These are phyloP conservation scores for Tetracladium setigerum DNA, from an alignment of 495 filamentous ascomycete species.

Conservation along the genomic window DNA sequence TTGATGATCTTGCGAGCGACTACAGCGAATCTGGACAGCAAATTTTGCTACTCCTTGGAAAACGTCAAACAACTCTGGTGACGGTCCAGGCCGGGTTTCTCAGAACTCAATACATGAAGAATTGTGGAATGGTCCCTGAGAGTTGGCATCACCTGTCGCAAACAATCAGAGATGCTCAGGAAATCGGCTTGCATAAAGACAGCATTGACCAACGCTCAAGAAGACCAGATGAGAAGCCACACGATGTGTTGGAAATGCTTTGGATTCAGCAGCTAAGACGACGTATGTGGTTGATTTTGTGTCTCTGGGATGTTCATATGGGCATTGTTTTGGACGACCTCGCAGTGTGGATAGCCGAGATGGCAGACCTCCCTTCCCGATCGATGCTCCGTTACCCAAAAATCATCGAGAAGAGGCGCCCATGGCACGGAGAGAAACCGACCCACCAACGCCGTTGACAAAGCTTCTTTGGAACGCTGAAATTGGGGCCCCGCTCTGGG, in stretches of 20 bases:
- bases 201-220: constrained; percentile 30
- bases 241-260: constrained; percentile 40
- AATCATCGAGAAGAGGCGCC: constrained; percentile 27
- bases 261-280: constrained; percentile 46
- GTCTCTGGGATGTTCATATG: constrained; percentile 53
- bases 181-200: constrained; percentile 52
- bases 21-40: constrained; percentile 50
- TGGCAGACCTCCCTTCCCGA: constrained; percentile 27
- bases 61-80: constrained; percentile 44
- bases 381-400: constrained; percentile 28
- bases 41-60: constrained; percentile 45
- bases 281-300: constrained; percentile 48
- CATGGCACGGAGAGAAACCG: constrained; percentile 21
- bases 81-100: constrained; percentile 51
- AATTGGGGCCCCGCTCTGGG: constrained; percentile 15
- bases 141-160: constrained; percentile 53
- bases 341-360: constrained; percentile 41
- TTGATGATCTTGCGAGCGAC: constrained; percentile 48
- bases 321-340: constrained; percentile 51
- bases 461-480: constrained; percentile 22
- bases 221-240: constrained; percentile 24
- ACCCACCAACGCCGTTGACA: constrained; percentile 29
- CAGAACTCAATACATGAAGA: constrained; percentile 39
- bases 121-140: constrained; percentile 41
- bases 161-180: constrained; percentile 53